Conservation (phyloP, 1,284 basidiomycete genomes). For the Microbotryum violaceum region DNA sequence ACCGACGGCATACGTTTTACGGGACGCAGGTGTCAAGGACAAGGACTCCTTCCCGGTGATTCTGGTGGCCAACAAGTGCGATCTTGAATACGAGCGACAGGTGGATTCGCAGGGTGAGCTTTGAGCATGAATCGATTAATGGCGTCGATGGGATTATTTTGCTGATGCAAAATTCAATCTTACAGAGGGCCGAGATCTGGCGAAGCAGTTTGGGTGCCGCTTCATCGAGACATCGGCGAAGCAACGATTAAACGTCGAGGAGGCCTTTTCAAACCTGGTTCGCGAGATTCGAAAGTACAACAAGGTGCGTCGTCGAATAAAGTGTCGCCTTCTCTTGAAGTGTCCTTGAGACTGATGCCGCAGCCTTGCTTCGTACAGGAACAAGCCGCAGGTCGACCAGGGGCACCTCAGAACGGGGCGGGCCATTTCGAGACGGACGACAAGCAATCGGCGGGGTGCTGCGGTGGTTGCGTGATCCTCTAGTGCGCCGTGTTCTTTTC, state of each 20-base stretch:
- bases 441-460: constrained; percentile 54
- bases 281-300: constrained; percentile 95
- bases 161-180: neutral
- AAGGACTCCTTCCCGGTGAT: constrained; percentile 97
- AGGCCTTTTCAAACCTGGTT: constrained; percentile 95
- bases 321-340: no score
- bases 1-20: neutral
- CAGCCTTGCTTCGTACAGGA: constrained; percentile 4
- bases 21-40: constrained; percentile 66
- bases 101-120: constrained; percentile 81
- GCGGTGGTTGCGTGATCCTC: constrained; percentile 61
- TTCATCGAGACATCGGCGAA: constrained; percentile 99
- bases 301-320: constrained; percentile 51
- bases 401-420: constrained; percentile 15
- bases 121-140: neutral
- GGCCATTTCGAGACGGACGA: constrained; percentile 31
- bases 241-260: constrained; percentile 96
- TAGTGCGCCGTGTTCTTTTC: constrained; percentile 35
- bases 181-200: constrained; percentile 94
- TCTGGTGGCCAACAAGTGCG: constrained; percentile 97
- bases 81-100: constrained; percentile 95
- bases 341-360: no score
- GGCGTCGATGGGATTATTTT: neutral
- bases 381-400: constrained; percentile 28
- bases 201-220: constrained; percentile 91